These are phyloP conservation scores for Rhizoclosmatium sp. DNA, from an alignment of 192 early-diverging fungal genomes.

Conservation along the genomic window DNA sequence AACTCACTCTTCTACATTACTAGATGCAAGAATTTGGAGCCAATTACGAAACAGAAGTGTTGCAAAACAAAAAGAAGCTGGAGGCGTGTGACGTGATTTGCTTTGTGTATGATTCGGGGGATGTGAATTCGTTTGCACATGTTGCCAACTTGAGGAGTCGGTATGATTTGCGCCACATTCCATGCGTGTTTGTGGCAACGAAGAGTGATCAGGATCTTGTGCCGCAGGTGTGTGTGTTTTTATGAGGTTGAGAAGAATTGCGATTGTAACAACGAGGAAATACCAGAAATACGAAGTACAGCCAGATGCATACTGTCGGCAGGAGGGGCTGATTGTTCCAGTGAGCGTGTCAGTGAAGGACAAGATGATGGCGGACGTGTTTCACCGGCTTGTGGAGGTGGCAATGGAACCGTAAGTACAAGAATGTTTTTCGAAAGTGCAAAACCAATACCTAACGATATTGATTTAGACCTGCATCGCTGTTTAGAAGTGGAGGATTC, in stretches of 20 bases:
- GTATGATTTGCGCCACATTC: constrained; percentile 84
- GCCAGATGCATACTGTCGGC: constrained; percentile 94
- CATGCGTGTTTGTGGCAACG: constrained; percentile 92
- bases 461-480: background rate
- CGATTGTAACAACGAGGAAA: background rate
- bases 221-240: constrained; percentile 58
- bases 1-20: background rate
- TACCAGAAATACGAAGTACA: constrained; percentile 77
- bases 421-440: background rate
- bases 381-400: constrained; percentile 82
- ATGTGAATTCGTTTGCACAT: constrained; percentile 94
- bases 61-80: constrained; percentile 86
- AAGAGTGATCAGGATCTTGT: constrained; percentile 94
- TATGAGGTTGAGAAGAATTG: background rate
- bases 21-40: constrained; percentile 94
- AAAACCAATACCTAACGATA: background rate
- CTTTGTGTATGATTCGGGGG: constrained; percentile 95
- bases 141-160: constrained; percentile 83
- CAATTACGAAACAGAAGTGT: constrained; percentile 84
- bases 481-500: constrained; percentile 31
- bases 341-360: constrained; percentile 89
- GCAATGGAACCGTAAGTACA: constrained; percentile 79
- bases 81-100: constrained; percentile 91
- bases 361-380: constrained; percentile 86
- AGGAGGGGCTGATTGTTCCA: constrained; percentile 85